Evolutionary conservation across 2,329 filamentous ascomycete genomes (phyloP).

Genomic region (Passalora sequoiae): DNA sequence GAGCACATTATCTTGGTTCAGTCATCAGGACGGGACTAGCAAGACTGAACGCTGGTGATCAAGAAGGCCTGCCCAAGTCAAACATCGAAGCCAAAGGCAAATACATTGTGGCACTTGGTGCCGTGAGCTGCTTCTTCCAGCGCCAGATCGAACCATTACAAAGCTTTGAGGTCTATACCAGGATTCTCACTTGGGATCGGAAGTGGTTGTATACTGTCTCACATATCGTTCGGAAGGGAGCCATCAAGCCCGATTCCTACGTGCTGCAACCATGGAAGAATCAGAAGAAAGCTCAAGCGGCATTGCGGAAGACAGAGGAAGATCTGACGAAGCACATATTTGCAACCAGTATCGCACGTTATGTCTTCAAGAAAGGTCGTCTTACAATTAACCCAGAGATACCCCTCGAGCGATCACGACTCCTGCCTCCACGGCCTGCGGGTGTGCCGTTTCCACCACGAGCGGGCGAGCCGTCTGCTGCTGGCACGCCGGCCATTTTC

Average conservation of each 20-base stretch:
- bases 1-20: constrained; percentile 69
- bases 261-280: constrained; percentile 45
- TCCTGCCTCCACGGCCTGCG: constrained; percentile 69
- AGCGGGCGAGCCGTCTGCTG: constrained; percentile 19
- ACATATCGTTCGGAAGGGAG: constrained; percentile 44
- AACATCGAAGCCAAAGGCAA: constrained; percentile 27
- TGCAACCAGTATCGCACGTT: constrained; percentile 47
- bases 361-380: constrained; percentile 52
- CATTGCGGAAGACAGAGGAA: constrained; percentile 28
- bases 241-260: constrained; percentile 39
- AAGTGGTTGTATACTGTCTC: constrained; percentile 49
- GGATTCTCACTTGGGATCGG: constrained; percentile 45
- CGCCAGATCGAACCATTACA: constrained; percentile 43
- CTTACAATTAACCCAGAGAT: constrained; percentile 79
- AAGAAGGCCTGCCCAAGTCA: constrained; percentile 31
- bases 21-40: constrained; percentile 44
- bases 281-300: constrained; percentile 18
- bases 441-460: constrained; percentile 40
- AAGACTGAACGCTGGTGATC: constrained; percentile 33
- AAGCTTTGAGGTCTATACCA: constrained; percentile 46
- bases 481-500: constrained; percentile 20
- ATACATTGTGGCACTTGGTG: constrained; percentile 43
- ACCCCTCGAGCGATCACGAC: constrained; percentile 62
- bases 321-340: constrained; percentile 42
- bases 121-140: constrained; percentile 46